Conservation (phyloP, 768 basidiomycete species). For the Trametes cingulata region DNA sequence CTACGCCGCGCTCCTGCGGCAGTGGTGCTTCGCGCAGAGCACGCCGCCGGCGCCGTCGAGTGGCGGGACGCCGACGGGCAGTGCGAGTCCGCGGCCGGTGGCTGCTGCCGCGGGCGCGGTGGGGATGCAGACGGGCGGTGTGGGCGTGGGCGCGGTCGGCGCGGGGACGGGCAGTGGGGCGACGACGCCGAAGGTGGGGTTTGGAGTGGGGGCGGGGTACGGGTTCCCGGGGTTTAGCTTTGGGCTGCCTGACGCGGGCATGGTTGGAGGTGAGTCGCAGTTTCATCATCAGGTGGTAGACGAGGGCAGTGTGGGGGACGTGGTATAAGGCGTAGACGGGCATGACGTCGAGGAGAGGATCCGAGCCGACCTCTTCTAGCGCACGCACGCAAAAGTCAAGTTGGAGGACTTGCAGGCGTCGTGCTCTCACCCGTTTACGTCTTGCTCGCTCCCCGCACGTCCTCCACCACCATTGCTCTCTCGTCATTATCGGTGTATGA, state of each 20-base stretch:
- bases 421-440: constrained; percentile 4
- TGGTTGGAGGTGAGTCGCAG: constrained; percentile 31
- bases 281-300: background rate
- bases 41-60: constrained; percentile 28
- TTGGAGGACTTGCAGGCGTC: background rate
- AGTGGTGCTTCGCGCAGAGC: constrained; percentile 69
- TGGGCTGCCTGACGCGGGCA: constrained; percentile 27
- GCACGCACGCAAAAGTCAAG: background rate
- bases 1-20: constrained; percentile 62
- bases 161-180: constrained; percentile 15
- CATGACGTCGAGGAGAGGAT: constrained; percentile 5
- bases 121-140: constrained; percentile 2
- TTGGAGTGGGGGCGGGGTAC: constrained; percentile 23
- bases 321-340: background rate
- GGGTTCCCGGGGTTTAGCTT: constrained; percentile 30
- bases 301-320: background rate
- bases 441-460: background rate
- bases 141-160: too few relatives aligned
- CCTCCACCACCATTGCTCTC: background rate
- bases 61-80: background rate
- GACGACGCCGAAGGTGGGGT: constrained; percentile 20
- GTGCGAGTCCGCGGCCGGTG: background rate
- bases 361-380: constrained; percentile 5
- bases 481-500: background rate
- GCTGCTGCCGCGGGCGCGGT: background rate